phyloP scores from a whole-genome alignment of 2,329 filamentous ascomycete species.

The Phialophora tarda region DNA sequence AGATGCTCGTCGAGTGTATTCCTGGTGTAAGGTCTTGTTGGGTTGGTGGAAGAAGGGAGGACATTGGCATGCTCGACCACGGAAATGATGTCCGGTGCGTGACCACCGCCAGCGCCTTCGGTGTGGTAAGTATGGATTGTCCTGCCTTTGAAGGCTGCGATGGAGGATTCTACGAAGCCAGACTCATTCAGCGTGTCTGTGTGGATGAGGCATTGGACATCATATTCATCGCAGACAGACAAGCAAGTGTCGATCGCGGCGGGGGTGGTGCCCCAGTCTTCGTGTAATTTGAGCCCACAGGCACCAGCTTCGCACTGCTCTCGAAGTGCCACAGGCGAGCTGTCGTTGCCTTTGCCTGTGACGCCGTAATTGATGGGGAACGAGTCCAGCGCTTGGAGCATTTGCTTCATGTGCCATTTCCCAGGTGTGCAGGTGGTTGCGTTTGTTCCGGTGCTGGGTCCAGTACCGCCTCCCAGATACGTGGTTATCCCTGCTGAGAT shows the following conservation, averaged over 20 bases:
- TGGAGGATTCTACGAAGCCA: constrained; percentile 92
- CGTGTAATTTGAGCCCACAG: constrained; percentile 90
- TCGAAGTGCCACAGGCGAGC: constrained; percentile 69
- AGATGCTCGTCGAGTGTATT: constrained; percentile 97
- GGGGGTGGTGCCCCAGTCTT: constrained; percentile 93
- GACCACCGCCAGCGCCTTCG: constrained; percentile 91
- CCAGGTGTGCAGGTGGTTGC: constrained; percentile 94
- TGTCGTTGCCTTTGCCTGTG: constrained; percentile 93
- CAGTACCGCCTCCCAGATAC: constrained; percentile 87
- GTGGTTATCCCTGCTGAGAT: constrained; percentile 87
- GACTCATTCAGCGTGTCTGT: constrained; percentile 96
- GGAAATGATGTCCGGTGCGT: constrained; percentile 93
- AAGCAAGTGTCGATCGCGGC: constrained; percentile 89
- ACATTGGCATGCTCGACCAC: constrained; percentile 90
- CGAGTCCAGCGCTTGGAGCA: constrained; percentile 84
- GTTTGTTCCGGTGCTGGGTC: constrained; percentile 87
- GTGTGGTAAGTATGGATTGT: constrained; percentile 98
- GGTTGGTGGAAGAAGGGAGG: constrained; percentile 88
- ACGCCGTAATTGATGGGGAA: constrained; percentile 88
- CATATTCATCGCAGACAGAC: constrained; percentile 83
- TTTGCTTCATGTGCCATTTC: constrained; percentile 79
- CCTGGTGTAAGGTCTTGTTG: constrained; percentile 84
- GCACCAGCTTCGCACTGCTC: constrained; percentile 84
- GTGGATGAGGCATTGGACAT: constrained; percentile 92
- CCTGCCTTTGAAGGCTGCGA: constrained; percentile 81